phyloP scores from a whole-genome alignment of 1,284 basidiomycete genomes.

The Heimioporus retisporus region DNA sequence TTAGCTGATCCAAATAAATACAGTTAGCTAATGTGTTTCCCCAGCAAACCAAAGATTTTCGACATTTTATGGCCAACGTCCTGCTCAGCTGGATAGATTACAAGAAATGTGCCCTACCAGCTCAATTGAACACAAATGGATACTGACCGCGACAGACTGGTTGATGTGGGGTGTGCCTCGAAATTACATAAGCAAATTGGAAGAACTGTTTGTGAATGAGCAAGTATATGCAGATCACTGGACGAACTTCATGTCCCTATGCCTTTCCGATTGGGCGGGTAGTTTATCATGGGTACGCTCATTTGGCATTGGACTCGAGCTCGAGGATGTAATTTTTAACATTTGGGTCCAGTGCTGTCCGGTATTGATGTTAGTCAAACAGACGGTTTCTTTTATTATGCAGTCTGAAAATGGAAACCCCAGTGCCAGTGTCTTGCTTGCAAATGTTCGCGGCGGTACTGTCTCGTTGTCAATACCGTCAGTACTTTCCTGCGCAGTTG shows the following conservation, averaged over 20 bases:
- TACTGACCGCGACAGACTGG: slow-evolving; percentile 21
- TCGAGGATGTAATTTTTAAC: slow-evolving; percentile 26
- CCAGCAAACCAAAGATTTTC: slow-evolving; percentile 41
- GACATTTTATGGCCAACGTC: slow-evolving; percentile 37
- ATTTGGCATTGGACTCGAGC: too few species aligned
- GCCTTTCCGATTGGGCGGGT: slow-evolving; percentile 41
- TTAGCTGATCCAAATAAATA: too few species aligned
- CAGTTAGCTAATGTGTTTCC: not conserved
- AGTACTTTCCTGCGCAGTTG: too few species aligned
- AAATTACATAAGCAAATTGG: slow-evolving; percentile 32
- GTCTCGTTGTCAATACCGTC: too few species aligned
- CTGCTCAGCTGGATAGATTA: slow-evolving; percentile 42
- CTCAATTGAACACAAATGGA: slow-evolving; percentile 33
- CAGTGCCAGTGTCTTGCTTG: too few species aligned
- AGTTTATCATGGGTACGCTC: slow-evolving; percentile 38
- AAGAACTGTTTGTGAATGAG: slow-evolving; percentile 43
- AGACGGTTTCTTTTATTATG: not conserved
- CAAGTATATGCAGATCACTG: slow-evolving; percentile 47
- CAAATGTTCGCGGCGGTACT: too few species aligned
- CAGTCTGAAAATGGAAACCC: not conserved
- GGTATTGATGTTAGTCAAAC: slow-evolving; percentile 39
- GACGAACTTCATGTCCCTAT: slow-evolving; percentile 38
- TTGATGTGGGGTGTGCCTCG: slow-evolving; percentile 44
- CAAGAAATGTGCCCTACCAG: slow-evolving; percentile 36
- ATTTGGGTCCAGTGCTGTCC: slow-evolving; percentile 31